A percentile compares a stretch with the other conserved stretches of the same genome.
These are phyloP conservation scores for Schizochytrium sp. DNA, from an alignment of 108 stramenopile genomes.

Conservation along the genomic window DNA sequence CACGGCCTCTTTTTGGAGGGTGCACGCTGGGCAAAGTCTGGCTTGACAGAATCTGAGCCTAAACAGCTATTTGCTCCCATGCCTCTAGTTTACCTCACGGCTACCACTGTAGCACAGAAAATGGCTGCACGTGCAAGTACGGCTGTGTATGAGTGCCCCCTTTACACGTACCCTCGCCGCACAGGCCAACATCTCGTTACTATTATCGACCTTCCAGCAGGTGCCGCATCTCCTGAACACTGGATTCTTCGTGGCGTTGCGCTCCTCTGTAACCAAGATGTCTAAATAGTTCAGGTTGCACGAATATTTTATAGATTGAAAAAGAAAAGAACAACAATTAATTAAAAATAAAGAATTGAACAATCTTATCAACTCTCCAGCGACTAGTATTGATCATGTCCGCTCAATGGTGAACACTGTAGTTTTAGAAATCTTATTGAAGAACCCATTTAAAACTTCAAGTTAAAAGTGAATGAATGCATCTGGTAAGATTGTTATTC, in stretches of 20 bases:
- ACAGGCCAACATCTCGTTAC: conserved; percentile 85
- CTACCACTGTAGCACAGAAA: conserved; percentile 76
- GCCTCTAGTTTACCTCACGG: conserved; percentile 84
- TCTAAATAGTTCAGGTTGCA: neutral
- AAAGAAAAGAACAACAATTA: neutral
- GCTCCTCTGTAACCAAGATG: conserved; percentile 78
- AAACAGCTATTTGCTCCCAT: conserved; percentile 83
- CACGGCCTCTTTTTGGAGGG: conserved; percentile 89
- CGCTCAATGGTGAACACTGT: too few species aligned
- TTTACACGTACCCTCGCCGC: conserved; percentile 87
- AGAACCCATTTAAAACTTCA: too few species aligned
- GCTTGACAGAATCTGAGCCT: conserved; percentile 82
- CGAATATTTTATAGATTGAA: neutral
- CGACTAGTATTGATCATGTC: neutral
- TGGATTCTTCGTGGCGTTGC: conserved; percentile 85
- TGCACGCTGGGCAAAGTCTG: conserved; percentile 78
- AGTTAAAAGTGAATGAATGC: too few species aligned
- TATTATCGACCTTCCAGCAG: conserved; percentile 79
- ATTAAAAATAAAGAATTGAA: conserved; percentile 23
- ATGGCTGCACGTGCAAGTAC: conserved; percentile 69
- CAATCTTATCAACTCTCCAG: neutral
- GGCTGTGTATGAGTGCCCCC: conserved; percentile 84
- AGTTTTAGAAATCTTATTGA: too few species aligned
- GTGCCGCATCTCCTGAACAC: conserved; percentile 78
- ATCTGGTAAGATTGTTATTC: too few species aligned